Percentiles rank a stretch among this genome's conserved stretches.
These are phyloP conservation scores for Neoboletus magnificus DNA, from an alignment of 768 basidiomycete genomes.

Conservation along the genomic window DNA sequence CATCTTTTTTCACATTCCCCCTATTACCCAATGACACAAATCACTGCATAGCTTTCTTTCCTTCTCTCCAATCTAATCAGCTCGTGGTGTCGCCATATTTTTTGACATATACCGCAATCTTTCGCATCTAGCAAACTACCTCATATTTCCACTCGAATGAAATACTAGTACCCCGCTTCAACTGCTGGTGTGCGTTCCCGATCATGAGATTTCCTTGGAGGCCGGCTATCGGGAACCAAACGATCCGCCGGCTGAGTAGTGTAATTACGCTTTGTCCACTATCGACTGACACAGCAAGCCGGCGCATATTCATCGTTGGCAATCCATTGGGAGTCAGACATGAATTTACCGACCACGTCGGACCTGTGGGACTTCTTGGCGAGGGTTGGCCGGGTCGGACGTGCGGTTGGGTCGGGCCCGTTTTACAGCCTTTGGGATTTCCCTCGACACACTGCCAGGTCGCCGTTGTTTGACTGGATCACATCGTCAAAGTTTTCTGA, in stretches of 20 bases:
- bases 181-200: not conserved
- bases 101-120: constrained; percentile 30
- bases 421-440: not conserved
- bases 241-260: not conserved
- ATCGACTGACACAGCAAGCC: not conserved
- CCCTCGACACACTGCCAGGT: not conserved
- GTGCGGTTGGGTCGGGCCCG: not conserved
- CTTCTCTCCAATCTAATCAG: not conserved
- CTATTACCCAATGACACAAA: constrained; percentile 19
- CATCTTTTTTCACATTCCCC: constrained; percentile 25
- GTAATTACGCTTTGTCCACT: not conserved
- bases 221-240: constrained; percentile 1
- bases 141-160: constrained; percentile 1
- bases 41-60: constrained; percentile 18
- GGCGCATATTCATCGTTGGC: not conserved
- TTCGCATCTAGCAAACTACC: constrained; percentile 7
- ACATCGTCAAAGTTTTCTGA: not conserved
- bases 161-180: not conserved
- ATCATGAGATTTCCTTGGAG: not conserved
- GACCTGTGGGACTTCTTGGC: not conserved
- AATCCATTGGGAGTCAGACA: not conserved
- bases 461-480: not conserved
- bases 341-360: constrained; percentile 7
- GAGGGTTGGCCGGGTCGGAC: not conserved
- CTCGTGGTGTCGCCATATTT: constrained; percentile 36